Evolutionary conservation across 495 filamentous ascomycete genomes (phyloP), one percentile per base, ranked within the genome.

Genomic region (Aspergillus egyptiacus): DNA sequence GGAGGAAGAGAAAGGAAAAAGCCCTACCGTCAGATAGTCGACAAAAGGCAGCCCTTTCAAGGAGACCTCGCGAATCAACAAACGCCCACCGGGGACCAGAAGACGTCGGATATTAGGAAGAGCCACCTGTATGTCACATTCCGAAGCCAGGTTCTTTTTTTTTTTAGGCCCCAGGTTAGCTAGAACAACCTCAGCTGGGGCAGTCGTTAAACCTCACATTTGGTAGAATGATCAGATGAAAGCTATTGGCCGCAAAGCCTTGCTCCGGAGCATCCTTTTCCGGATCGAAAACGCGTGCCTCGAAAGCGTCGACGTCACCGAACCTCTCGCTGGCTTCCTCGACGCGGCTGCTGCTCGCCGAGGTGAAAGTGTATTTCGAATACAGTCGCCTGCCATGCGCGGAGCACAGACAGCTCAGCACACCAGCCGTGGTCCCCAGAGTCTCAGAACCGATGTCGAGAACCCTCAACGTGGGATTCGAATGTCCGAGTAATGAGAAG

Each of bases 151-250:
- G n/a, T n/a, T n/a, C n/a, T n/a, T n/a, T n/a, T n/a, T n/a, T n/a
- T n/a, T n/a, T n/a, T n/a, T n/a, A n/a, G n/a, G n/a, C n/a, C n/a
- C n/a, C n/a, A n/a, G n/a, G n/a, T n/a, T n/a, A n/a, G n/a, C n/a
- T n/a, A n/a, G n/a, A n/a, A n/a, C n/a, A n/a, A n/a, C n/a, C n/a
- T n/a, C n/a, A n/a, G n/a, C n/a, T n/a, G n/a, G n/a, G n/a, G n/a
- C n/a, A n/a, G n/a, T n/a, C n/a, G n/a, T n/a, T n/a, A n/a, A n/a
- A n/a, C n/a, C n/a, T n/a, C n/a, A 79, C 76, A 35, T 74, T 70
- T n/a, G 69, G 53, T 0, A 74, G 78, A 14, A 81, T 39, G 5
- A 81, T 58, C 0, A 83, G 51, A 53, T 83, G 78, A 53, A 73
- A 83, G 0, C 53, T 53, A 5, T 49, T 60, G 3, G 41, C 46